phyloP scores from a whole-genome alignment of 2,329 filamentous ascomycete species.

The Chaetomium olivaceum region DNA sequence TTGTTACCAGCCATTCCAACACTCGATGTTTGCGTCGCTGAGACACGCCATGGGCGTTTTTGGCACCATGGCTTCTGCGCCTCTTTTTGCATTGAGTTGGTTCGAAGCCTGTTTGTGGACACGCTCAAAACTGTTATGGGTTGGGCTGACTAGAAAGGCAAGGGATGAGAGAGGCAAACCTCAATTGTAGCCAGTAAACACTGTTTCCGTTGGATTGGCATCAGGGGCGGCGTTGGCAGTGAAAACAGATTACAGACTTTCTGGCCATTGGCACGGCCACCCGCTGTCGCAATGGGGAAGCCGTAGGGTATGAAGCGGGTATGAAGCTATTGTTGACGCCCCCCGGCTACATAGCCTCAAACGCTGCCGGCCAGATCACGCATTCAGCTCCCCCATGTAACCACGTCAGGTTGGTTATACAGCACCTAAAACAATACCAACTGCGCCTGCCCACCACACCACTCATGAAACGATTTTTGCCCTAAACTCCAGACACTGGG shows the following conservation, averaged over 20 bases:
- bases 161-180: not conserved
- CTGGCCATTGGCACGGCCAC: not conserved
- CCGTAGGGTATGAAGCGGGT: not conserved
- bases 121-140: not conserved
- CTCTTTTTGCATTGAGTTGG: not conserved
- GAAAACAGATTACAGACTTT: not conserved
- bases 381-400: not conserved
- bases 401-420: not conserved
- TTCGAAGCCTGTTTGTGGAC: not conserved
- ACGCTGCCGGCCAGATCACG: not conserved
- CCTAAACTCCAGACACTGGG: constrained; percentile 5
- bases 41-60: not conserved
- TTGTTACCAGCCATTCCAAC: too few species aligned
- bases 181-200: not conserved
- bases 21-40: not conserved
- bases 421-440: not conserved
- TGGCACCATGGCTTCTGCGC: not conserved
- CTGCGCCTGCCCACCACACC: constrained; percentile 5
- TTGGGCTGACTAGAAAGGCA: not conserved
- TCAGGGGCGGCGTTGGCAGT: not conserved
- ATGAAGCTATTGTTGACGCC: not conserved
- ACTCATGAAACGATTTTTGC: constrained; percentile 1
- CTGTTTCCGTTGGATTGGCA: too few species aligned
- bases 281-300: not conserved
- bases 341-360: not conserved